These are phyloP conservation scores for Stropharia rugosoannulata DNA, from an alignment of 768 basidiomycete species.

Conservation along the genomic window DNA sequence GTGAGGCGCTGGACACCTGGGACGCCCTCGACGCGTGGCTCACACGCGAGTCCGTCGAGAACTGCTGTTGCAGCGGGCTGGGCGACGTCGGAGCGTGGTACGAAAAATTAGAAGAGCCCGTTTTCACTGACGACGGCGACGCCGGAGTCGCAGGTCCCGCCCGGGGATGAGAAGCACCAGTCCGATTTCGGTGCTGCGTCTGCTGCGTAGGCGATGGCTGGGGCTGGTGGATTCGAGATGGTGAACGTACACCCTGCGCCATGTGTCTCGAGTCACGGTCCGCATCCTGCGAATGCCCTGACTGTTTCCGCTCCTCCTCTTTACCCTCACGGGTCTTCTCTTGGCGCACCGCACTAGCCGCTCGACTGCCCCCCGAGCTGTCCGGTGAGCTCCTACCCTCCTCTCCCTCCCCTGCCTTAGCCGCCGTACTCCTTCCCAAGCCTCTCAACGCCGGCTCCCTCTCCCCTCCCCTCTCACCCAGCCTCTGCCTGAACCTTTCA, in stretches of 20 bases:
- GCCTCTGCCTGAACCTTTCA: no score
- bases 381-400: not conserved
- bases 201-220: not conserved
- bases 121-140: constrained; percentile 52
- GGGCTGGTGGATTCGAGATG: no score
- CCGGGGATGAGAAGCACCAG: constrained; percentile 17
- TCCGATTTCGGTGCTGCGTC: constrained; percentile 5
- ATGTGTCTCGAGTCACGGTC: no score
- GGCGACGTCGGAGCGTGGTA: constrained; percentile 61
- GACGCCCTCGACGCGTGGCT: constrained; percentile 12
- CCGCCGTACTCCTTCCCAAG: not conserved
- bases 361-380: not conserved
- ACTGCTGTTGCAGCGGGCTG: constrained; percentile 64
- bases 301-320: no score
- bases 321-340: no score
- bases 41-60: constrained; percentile 33
- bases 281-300: no score
- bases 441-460: no score
- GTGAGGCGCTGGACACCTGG: not conserved
- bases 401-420: not conserved
- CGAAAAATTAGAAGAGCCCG: constrained; percentile 50
- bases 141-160: constrained; percentile 25
- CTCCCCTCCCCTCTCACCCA: no score
- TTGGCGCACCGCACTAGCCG: not conserved
- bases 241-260: no score